Evolutionary conservation across 345 rosid species (phyloP).

Genomic region (Lepidium africanum): DNA sequence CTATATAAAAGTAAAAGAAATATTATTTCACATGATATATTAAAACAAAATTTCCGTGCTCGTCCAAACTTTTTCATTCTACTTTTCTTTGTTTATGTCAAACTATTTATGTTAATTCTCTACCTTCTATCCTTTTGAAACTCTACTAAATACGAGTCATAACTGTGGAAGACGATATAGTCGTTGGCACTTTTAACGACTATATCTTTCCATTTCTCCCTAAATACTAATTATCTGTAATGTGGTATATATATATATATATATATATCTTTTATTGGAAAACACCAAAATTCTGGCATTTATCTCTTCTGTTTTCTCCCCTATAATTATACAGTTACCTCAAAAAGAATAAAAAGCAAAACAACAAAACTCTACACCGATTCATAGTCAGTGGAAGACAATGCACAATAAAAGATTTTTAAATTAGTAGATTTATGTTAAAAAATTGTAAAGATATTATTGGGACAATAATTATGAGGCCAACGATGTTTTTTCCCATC

Average conservation of each 20-base stretch:
- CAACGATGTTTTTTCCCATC: not conserved
- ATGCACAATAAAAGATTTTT: not conserved
- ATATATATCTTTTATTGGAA: no score
- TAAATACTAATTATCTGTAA: not conserved
- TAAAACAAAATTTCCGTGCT: no score
- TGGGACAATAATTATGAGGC: slow-evolving; percentile 1
- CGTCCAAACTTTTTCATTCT: no score
- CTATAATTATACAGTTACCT: not conserved
- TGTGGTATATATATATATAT: not conserved
- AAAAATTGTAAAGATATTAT: not conserved
- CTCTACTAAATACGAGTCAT: no score
- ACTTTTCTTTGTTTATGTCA: no score
- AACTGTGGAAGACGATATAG: no score
- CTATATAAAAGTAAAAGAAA: no score
- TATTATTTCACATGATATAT: no score
- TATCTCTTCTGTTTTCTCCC: not conserved
- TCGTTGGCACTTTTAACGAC: no score
- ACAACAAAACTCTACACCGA: slow-evolving; percentile 2
- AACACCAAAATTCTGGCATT: no score
- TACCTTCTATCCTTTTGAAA: no score
- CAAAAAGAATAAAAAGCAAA: not conserved
- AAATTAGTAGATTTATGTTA: not conserved
- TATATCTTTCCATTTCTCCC: not conserved
- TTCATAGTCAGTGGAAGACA: slow-evolving; percentile 9
- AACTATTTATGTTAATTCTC: no score